Evolutionary conservation across 2,329 filamentous ascomycete species (phyloP).

Genomic region (Teratosphaeria gauchensis): DNA sequence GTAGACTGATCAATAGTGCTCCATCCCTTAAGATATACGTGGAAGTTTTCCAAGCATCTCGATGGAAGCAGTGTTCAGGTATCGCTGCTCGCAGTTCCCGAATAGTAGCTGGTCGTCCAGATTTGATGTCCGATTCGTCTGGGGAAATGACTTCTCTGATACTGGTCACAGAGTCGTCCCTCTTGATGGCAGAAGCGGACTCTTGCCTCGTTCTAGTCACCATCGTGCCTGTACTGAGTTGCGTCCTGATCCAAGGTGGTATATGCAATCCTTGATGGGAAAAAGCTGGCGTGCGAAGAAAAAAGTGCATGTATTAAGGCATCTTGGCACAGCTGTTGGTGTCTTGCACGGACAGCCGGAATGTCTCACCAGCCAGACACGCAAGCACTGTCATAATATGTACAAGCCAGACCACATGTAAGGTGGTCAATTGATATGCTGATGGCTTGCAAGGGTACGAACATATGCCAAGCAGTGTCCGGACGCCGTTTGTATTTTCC

Average conservation of each 20-base stretch:
- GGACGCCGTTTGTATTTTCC: no score
- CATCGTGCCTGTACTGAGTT: background rate
- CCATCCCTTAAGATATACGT: background rate
- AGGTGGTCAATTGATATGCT: background rate
- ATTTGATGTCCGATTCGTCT: background rate
- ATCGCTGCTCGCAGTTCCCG: background rate
- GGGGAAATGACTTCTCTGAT: background rate
- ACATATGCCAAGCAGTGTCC: no score
- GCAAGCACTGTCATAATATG: background rate
- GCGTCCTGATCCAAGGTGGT: background rate
- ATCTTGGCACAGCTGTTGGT: background rate
- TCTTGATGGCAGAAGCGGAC: background rate
- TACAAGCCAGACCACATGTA: background rate
- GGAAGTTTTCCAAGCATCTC: background rate
- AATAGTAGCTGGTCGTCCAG: background rate
- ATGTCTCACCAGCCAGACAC: background rate
- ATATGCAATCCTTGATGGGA: background rate
- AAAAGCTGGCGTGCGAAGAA: background rate
- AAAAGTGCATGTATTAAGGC: background rate
- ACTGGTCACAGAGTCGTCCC: background rate
- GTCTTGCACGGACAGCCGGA: background rate
- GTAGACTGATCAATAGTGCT: background rate
- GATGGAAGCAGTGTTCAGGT: background rate
- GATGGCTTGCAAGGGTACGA: background rate
- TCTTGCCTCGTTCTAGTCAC: background rate